phyloP scores from a whole-genome alignment of 2,329 filamentous ascomycete genomes.

The Verticillium nubilum region DNA sequence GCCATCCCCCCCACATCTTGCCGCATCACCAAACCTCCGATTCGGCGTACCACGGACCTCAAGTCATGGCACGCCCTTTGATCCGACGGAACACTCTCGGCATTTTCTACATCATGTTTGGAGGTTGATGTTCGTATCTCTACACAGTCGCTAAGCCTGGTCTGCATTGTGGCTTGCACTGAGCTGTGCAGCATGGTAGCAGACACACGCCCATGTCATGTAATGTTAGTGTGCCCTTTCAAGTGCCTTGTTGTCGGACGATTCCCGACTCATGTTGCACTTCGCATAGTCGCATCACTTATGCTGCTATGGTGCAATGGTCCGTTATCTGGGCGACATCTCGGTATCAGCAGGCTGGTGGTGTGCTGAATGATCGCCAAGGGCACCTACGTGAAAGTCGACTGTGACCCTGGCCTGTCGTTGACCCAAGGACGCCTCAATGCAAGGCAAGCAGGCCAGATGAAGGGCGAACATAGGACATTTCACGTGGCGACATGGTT shows the following conservation, averaged over 20 bases:
- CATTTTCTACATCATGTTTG: not conserved
- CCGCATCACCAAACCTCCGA: constrained; percentile 2
- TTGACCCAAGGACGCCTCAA: not conserved
- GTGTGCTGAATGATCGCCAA: not conserved
- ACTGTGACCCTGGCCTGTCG: not conserved
- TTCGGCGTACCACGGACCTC: not conserved
- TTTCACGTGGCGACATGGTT: not conserved
- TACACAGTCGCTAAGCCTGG: not conserved
- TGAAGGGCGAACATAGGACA: not conserved
- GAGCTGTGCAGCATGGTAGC: too few relatives aligned
- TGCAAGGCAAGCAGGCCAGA: not conserved
- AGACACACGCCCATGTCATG: too few relatives aligned
- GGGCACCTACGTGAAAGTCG: not conserved
- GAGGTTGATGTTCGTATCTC: not conserved
- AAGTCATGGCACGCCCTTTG: not conserved
- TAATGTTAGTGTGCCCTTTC: not conserved
- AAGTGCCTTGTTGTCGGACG: not conserved
- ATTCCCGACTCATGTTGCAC: not conserved
- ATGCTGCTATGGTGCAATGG: not conserved
- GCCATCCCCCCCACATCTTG: constrained; percentile 14
- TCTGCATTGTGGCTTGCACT: not conserved
- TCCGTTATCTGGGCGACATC: not conserved
- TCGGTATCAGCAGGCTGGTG: not conserved
- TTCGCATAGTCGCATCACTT: not conserved
- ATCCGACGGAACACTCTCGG: not conserved